Base-by-base conservation (phyloP, 2,329 filamentous ascomycete genomes). In the Penicillium sp. region DNA sequence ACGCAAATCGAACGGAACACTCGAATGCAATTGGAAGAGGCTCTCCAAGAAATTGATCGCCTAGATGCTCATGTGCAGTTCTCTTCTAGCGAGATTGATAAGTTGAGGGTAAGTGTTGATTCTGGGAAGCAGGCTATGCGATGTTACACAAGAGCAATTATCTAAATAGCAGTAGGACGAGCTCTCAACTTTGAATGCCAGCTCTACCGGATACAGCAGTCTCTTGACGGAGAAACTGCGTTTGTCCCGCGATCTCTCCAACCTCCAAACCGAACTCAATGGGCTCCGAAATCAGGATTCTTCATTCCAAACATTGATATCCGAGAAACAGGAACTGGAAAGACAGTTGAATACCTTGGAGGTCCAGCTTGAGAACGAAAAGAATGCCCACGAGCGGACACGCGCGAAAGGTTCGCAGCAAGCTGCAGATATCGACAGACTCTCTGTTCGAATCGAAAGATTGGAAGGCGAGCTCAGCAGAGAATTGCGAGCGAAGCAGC, bases 341-440 rank as follows among this genome's bases (percentile, higher is more conserved):
- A 86, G 89, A 40, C 89, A 94, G 71, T 71, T 96, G 23, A 87
- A 82, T 64, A 85, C 87, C 1, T 72, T 92, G 2, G 89, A 96
- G 69, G 85, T 90, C 36, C 89, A 96, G 62, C 79, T 96, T 2
- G 90, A 92, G 58, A 90, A 89, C 59, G 90, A 94, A 68, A 93
- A 85, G 69, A 83, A 85, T n/a, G 81, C 85, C 3, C 78, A 82
- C 7, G 83, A 86, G 59, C 83, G 86, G 45, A 81, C 80, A 72
- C 60, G 76, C 74, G 47, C 58, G 13, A 67, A 66, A 52, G 59
- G 59, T 36, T 50, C 69, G 60, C 65, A 76, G 58, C 66, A 61
- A 55, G 63, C 45, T 67, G 71, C 75, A 34, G 71, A 78, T 40
- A 70, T 72, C 26, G 68, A 72, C 15, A 67, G 68, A 17, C 62